Evolutionary conservation across 2,329 filamentous ascomycete genomes (phyloP), one percentile per base, ranked within the genome.

Genomic region (Coleophoma cylindrospora): DNA sequence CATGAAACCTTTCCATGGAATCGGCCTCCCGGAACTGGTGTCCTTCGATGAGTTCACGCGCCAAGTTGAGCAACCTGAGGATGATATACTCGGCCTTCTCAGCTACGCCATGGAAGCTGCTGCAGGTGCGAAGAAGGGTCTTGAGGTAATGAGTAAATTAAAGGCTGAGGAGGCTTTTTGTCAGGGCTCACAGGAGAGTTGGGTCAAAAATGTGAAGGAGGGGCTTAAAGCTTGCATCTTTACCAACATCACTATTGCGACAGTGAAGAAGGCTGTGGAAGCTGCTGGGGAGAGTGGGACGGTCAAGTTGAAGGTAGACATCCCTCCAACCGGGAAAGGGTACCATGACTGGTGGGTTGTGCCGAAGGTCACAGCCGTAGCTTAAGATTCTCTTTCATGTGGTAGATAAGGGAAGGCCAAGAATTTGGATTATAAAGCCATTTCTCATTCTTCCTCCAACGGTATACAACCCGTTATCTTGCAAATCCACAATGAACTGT

Each of bases 221-320:
- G 77, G 76, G 10, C 73, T 87, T 59, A 83, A 82, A 60, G 81
- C 86, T n/a, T 86, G 83, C 57, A 90, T 91, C 53, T 82, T 81
- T 9, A 75, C 84, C 1, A 81, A 81, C 6, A 77, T 91, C 54
- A 80, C 83, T 0, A 76, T 89, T 40, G 75, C 76, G 21, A 74
- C 73, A 1, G 65, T 87, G 44, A 78, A 76, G 60, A 86, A 82
- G 64, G 76, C 75, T 2, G 58, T 85, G 9, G 68, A 71, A 15
- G 66, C 62, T 51, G 58, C 61, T 53, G 46, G 59, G 47, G 51
- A 57, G 57, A 48, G 57, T 53, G 51, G 47, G 49, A 54, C 52
- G 41, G 55, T 57, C 17, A 56, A 59, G 34, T 67, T 83, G 19
- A 74, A 68, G 59, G 73, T 72, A 21, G 74, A 80, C 61, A 70